Base-by-base conservation (phyloP, 148 eudicot species). In the Chenopodium quinoa region DNA sequence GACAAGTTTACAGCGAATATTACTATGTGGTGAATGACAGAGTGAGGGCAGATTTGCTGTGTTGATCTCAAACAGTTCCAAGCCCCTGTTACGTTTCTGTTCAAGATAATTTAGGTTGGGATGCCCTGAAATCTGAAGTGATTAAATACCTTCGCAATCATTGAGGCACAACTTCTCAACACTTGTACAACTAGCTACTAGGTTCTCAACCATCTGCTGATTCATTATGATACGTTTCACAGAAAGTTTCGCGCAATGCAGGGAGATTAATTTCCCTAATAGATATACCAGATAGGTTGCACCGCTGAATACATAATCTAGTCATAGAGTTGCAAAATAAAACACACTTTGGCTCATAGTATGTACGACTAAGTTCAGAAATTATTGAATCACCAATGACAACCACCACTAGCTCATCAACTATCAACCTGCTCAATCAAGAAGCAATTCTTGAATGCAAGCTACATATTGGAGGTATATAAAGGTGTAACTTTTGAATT, bases 201-300 rank as follows among this genome's bases (percentile, higher is more conserved):
- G 23, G 34, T 60, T 76, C 68, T 76, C 68, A 32, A 76, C 68
- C 48, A 76, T 23, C 47, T 23, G 14, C 9, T 32, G 37, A 4
- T 76, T 69, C 10, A 62, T 76, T 58, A 12, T 19, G 14, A 76
- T 69, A 13, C 13, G 0, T 1, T 16, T 13, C 20, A 76, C 23
- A 29, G 68, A 58, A 58, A 76, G 79, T 44, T 44, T 76, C 68
- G 2, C 46, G 25, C 50, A 76, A 76, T 14, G 68, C 17, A 62
- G 69, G 79, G 25, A 76, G 69, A 13, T 76, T 32, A 14, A 76
- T 60, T 58, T 13, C 40, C 60, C 29, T 31, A 2, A 46, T 11
- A 44, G 47, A 9, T 73, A 47, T 22, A 44, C 75, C 46, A 40
- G 54, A 6, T 19, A 73, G 12, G n/a, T 73, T 40, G n/a, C 75